Base-by-base conservation (phyloP, 1,139 yeast genomes). In the Blastobotrys petasosporus region DNA sequence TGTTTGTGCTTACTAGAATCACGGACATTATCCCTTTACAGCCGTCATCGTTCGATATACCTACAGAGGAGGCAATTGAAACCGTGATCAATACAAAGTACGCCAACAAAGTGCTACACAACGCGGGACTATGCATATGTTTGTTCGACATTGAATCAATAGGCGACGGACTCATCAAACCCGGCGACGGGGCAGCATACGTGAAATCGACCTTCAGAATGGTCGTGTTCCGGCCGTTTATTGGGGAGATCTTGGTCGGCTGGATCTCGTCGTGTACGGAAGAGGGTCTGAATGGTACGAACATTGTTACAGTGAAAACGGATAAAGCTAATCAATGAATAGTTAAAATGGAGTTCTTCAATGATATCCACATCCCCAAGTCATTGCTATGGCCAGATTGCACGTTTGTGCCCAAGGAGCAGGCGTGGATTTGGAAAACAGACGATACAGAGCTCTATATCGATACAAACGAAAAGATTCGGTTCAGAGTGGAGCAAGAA, bases 131-230 rank as follows among this genome's bases (percentile, higher is more conserved):
- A 7, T 90, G 87, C 41, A 70, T 94, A 25, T 75, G 94, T 4
- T 74, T 90, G 25, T 92, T 92, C 80, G 98, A 94, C 62, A 64
- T 94, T 4, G 68, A 82, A 48, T 77, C 77, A 29, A 80, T 85
- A 37, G 85, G 85, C 46, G 97, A 92, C 58, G 98, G 97, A 2
- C 72, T 86, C 51, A 73, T 92, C 53, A 83, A 82, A 57, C 95
- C 96, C 2, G 97, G 98, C n/a, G 97, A 92, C 64, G 98, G 98
- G 5, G 88, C 92, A 1, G 76, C 92, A 2, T 90, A 75, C 57
- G 81, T 88, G 38, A 85, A 82, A 52, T 54, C 84, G 13, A 75
- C 71, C 47, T 86, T 88, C 60, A 68, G 97, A 45, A 72, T 85
- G 42, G 71, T 90, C 15, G 83, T 92, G 1, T 92, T 94, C 74